Percentiles rank a stretch among this genome's conserved stretches.
Evolutionary conservation across 2,329 filamentous ascomycete genomes (phyloP).

Genomic region (Alternaria gaisen): DNA sequence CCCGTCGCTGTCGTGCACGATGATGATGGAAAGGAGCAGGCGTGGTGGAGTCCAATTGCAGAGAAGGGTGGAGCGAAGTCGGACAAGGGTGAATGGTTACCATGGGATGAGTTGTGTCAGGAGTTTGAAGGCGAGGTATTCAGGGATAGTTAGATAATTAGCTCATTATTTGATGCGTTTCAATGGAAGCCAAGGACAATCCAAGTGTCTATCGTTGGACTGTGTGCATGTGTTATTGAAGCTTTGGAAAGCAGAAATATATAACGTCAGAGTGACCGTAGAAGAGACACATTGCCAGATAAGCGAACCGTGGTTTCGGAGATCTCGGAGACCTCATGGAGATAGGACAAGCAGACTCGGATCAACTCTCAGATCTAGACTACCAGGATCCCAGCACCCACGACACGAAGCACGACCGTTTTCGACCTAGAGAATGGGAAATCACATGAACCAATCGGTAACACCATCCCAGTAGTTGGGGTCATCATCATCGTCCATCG

Average conservation of each 20-base stretch:
- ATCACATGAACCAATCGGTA: conserved; percentile 21
- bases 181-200: background rate
- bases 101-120: background rate
- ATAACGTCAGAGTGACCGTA: background rate
- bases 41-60: conserved; percentile 9
- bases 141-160: background rate
- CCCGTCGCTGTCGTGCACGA: conserved; percentile 2
- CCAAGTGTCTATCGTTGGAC: background rate
- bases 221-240: background rate
- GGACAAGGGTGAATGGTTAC: background rate
- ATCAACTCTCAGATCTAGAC: background rate
- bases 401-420: background rate
- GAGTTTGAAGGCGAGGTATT: conserved; percentile 2
- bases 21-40: conserved; percentile 1
- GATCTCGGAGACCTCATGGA: background rate
- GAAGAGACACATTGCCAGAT: background rate
- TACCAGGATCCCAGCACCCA: background rate
- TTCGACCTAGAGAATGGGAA: background rate
- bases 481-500: conserved; percentile 9
- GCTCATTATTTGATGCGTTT: background rate
- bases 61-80: conserved; percentile 6
- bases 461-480: conserved; percentile 20
- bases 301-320: background rate
- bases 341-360: background rate
- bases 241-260: background rate